phyloP scores from a whole-genome alignment of 371 early-diverging fungal species.

The Furculomyces boomerangus region DNA sequence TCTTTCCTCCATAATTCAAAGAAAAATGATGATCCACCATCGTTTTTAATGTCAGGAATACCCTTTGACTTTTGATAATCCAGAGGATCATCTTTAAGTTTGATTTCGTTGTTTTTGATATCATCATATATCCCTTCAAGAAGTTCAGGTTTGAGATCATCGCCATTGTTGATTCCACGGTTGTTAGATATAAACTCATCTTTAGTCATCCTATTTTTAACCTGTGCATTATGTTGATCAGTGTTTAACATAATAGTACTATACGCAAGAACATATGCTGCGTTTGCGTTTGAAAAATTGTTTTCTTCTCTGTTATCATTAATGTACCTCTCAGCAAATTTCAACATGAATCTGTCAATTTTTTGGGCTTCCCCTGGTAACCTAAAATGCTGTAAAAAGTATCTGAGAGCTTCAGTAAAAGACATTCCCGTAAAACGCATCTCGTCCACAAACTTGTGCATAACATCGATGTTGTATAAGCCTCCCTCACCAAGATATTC shows the following conservation, averaged over 20 bases:
- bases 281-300: conserved; percentile 64
- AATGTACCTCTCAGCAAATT: conserved; percentile 86
- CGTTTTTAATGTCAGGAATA: not conserved
- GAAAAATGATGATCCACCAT: conserved; percentile 4
- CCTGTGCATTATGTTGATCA: conserved; percentile 82
- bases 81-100: conserved; percentile 68
- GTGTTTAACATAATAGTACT: conserved; percentile 93
- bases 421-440: conserved; percentile 60
- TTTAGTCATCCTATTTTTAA: conserved; percentile 81
- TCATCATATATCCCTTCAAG: conserved; percentile 63
- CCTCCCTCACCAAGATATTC: conserved; percentile 92
- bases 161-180: conserved; percentile 80
- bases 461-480: conserved; percentile 67
- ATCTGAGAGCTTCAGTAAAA: conserved; percentile 71
- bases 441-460: conserved; percentile 88
- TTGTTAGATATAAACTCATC: conserved; percentile 88
- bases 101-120: conserved; percentile 69
- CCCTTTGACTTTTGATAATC: conserved; percentile 12
- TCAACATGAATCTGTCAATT: conserved; percentile 94
- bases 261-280: conserved; percentile 85
- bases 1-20: conserved; percentile 21
- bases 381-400: conserved; percentile 84
- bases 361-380: conserved; percentile 97
- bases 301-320: conserved; percentile 43
- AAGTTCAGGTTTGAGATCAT: conserved; percentile 49